Base-by-base conservation (phyloP, 495 filamentous ascomycete genomes). In the Aspergillus sclerotioniger region DNA sequence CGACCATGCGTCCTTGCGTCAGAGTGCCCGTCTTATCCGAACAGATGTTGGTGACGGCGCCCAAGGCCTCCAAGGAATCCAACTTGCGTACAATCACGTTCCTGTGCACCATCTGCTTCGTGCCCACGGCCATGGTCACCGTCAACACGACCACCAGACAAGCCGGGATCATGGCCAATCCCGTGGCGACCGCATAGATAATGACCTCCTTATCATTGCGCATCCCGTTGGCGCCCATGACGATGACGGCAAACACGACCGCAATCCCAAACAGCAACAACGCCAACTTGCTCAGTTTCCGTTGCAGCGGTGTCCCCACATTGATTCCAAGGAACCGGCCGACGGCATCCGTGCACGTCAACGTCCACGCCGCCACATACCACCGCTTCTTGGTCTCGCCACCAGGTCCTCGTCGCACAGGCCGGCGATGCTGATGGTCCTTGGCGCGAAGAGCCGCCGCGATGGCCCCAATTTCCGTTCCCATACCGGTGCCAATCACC, bases 1-100 rank as follows among this genome's bases (percentile, higher is more conserved):
- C 84, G 12, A 93, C 87, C 91, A 95, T 95, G 64, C 73, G 59
- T 54, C 87, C 87, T 67, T 90, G 87, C 1, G 87, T 88, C 28
- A 90, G 68, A 12, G 87, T 89, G 15, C 87, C 86, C 16, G 87
- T 90, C 66, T 89, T 90, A 61, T 89, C 87, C 1, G 85, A 88
- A 65, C 87, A 89, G 51, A 90, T 87, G 60, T 88, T 82, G 21
- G 85, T 87, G n/a, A 87, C 82, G 35, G 79, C 85, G 15, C 87
- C 87, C 19, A 90, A 73, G 3, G 87, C 85, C 62, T 90, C 87
- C 12, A 90, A 68, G 6, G 86, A 82, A 17, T 86, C 78, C 41
- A 88, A 75, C 59, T 84, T 84, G 29, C 87, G 78, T 19, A 90
- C 85, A 59, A 90, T 83, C 52, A 89, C 87, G 66, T 90, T 78